Percentiles rank a stretch among this genome's conserved stretches.
Conservation (phyloP, 495 filamentous ascomycete species). For the Aspergillus leporis region DNA sequence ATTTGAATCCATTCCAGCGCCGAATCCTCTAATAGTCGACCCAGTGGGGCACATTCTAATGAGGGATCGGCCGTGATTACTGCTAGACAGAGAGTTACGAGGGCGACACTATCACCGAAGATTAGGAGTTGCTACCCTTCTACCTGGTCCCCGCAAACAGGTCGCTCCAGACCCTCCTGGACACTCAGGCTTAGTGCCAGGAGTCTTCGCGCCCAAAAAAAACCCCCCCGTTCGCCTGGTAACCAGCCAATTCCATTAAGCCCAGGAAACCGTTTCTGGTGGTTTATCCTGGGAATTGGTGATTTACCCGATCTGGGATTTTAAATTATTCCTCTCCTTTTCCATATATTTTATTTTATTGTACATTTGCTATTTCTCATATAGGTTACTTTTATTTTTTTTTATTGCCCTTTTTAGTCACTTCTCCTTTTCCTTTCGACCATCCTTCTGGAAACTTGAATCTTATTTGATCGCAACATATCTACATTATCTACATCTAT, state of each 20-base stretch:
- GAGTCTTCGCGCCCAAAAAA: neutral
- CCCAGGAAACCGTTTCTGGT: slow-evolving; percentile 3
- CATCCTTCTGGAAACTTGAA: neutral
- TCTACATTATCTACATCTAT: neutral
- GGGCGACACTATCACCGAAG: slow-evolving; percentile 1
- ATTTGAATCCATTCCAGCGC: neutral
- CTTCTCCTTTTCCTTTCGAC: slow-evolving; percentile 6
- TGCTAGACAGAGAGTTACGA: slow-evolving; percentile 1
- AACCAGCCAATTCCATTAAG: slow-evolving; percentile 12
- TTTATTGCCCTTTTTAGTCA: slow-evolving; percentile 2
- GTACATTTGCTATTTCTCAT: neutral
- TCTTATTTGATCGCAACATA: slow-evolving; percentile 1
- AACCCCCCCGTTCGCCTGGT: slow-evolving; percentile 24
- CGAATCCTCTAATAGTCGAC: slow-evolving; percentile 2
- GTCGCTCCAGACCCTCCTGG: slow-evolving; percentile 26
- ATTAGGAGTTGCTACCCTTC: neutral
- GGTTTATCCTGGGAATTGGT: slow-evolving; percentile 7
- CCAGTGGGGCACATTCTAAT: slow-evolving; percentile 5
- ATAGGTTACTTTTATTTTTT: slow-evolving; percentile 2
- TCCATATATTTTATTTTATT: slow-evolving; percentile 1
- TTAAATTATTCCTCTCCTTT: slow-evolving; percentile 5
- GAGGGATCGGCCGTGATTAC: slow-evolving; percentile 1
- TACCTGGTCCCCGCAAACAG: slow-evolving; percentile 25
- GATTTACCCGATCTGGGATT: neutral
- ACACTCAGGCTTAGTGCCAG: slow-evolving; percentile 13